phyloP scores from a whole-genome alignment of 768 basidiomycete species.

The Austroboletus eburneus region DNA sequence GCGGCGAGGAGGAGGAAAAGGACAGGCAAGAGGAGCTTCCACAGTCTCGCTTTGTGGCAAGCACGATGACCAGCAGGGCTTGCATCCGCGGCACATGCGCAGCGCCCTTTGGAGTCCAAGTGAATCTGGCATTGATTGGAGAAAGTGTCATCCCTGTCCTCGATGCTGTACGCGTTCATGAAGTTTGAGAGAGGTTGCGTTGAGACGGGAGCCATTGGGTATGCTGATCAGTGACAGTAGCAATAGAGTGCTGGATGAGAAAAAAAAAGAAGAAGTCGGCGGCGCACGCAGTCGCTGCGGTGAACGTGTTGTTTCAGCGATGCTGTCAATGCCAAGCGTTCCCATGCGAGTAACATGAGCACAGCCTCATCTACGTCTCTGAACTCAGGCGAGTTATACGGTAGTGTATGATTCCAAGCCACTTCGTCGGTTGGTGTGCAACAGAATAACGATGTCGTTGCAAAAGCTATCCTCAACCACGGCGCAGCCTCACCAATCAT shows the following conservation, averaged over 20 bases:
- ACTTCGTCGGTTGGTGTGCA: no score
- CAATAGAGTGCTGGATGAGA: slow-evolving; percentile 3
- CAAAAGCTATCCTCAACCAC: no score
- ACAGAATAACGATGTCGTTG: no score
- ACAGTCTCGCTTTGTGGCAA: slow-evolving; percentile 31
- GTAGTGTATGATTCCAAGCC: no score
- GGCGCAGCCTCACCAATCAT: no score
- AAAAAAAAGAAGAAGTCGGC: background rate
- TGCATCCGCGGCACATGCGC: slow-evolving; percentile 18
- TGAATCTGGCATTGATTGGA: slow-evolving; percentile 24
- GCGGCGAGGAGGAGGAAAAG: slow-evolving; percentile 31
- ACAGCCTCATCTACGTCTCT: no score
- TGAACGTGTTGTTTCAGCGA: background rate
- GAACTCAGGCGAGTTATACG: no score
- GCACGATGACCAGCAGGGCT: slow-evolving; percentile 24
- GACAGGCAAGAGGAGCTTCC: slow-evolving; percentile 34
- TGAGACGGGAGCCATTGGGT: slow-evolving; percentile 25
- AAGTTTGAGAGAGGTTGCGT: slow-evolving; percentile 24
- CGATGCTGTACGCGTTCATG: slow-evolving; percentile 17
- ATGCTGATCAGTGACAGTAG: slow-evolving; percentile 1
- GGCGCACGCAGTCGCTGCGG: background rate
- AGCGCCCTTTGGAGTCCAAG: slow-evolving; percentile 14
- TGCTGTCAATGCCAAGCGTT: no score
- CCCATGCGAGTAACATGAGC: no score
- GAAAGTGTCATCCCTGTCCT: slow-evolving; percentile 12